Evolutionary conservation across 208 protist genomes (phyloP).

Genomic region (Spongospora subterranea): DNA sequence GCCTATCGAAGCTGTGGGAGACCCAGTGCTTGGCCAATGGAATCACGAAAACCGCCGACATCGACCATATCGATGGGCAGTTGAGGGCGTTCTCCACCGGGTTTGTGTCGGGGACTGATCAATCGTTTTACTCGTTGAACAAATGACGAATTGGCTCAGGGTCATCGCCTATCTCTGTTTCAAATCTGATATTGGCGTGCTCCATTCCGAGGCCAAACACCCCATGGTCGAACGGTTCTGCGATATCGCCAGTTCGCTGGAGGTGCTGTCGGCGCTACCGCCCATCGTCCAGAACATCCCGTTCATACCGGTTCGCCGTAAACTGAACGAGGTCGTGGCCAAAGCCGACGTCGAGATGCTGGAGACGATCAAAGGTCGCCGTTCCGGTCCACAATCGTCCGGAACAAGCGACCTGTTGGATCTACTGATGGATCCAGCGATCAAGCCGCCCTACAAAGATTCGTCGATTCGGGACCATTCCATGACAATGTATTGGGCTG

Average conservation of each 20-base stretch:
- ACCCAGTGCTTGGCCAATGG: not conserved
- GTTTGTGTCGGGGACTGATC: not conserved
- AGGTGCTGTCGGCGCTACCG: not conserved
- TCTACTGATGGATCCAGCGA: not conserved
- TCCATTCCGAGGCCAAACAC: not conserved
- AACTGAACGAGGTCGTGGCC: not conserved
- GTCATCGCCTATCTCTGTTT: not conserved
- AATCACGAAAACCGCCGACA: conserved; percentile 21
- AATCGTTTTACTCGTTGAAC: too few relatives aligned
- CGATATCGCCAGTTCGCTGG: conserved; percentile 22
- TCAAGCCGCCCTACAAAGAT: not conserved
- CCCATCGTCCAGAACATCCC: conserved; percentile 43
- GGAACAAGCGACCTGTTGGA: not conserved
- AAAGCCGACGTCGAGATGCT: conserved; percentile 25
- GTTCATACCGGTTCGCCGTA: not conserved
- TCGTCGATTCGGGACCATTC: not conserved
- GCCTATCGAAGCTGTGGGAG: not conserved
- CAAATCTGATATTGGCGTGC: not conserved
- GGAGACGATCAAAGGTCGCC: not conserved
- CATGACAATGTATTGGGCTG: conserved; percentile 39
- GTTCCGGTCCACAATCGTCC: not conserved
- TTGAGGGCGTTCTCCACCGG: not conserved
- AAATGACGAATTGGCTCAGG: not conserved
- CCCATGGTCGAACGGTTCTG: conserved; percentile 13
- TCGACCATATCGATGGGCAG: not conserved